Evolutionary conservation across 768 basidiomycete genomes (phyloP).

Genomic region (Phlebiopsis gigantea): DNA sequence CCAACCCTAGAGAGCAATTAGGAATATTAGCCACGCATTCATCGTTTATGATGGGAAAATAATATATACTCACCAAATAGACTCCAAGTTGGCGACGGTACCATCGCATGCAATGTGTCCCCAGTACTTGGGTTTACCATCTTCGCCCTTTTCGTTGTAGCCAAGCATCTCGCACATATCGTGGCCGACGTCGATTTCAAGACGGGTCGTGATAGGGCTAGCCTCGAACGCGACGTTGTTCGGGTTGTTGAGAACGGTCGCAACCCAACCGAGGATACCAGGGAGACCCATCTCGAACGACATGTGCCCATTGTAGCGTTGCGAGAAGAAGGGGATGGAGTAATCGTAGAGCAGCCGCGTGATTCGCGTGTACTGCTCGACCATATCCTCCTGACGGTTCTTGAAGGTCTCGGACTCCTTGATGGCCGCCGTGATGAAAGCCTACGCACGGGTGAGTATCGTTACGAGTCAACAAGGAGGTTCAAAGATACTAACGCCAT

Average conservation of each 20-base stretch:
- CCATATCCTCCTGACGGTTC: slow-evolving; percentile 18
- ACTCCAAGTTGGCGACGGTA: slow-evolving; percentile 42
- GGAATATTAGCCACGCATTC: not conserved
- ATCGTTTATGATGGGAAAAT: not conserved
- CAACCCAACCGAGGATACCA: slow-evolving; percentile 19
- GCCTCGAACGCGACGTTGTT: slow-evolving; percentile 41
- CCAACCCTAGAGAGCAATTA: not conserved
- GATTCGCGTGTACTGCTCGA: slow-evolving; percentile 15
- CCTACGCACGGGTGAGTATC: slow-evolving; percentile 8
- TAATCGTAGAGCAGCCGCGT: slow-evolving; percentile 23
- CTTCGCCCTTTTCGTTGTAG: slow-evolving; percentile 18
- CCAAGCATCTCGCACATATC: slow-evolving; percentile 38
- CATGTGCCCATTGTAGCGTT: slow-evolving; percentile 39
- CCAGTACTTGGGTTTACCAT: slow-evolving; percentile 22
- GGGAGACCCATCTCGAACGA: slow-evolving; percentile 29
- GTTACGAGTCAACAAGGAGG: not conserved
- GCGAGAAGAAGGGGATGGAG: slow-evolving; percentile 35
- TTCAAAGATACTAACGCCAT: slow-evolving; percentile 18
- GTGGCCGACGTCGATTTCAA: slow-evolving; percentile 35
- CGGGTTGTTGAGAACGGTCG: slow-evolving; percentile 31
- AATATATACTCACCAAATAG: slow-evolving; percentile 32
- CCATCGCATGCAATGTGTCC: slow-evolving; percentile 42
- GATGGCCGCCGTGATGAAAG: slow-evolving; percentile 18
- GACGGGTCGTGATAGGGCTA: slow-evolving; percentile 32
- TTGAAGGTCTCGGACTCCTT: slow-evolving; percentile 18